Evolutionary conservation across 805 yeast genomes (phyloP), one percentile per base, ranked within the genome.

Genomic region (Candida orba): DNA sequence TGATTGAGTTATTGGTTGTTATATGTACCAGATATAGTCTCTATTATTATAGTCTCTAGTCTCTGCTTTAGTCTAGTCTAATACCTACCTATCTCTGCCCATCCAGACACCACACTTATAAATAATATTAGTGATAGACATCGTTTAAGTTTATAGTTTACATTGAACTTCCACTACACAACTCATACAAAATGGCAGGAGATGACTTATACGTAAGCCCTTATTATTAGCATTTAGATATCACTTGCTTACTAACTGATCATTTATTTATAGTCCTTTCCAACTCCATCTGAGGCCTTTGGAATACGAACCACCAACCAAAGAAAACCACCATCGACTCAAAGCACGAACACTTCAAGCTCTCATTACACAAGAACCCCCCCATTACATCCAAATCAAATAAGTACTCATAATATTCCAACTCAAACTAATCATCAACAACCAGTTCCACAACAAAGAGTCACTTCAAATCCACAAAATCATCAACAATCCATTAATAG

Each of bases 281-380:
- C 63, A 8, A 58, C 63, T 5, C 63, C 63, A 1, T 51, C 56
- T 3, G 59, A 57, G 36, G 62, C 63, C 13, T 58, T 56, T 49
- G 60, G 60, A 1, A 44, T 40, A 15, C 43, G 53, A 34, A 41
- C 36, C 46, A 46, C 17, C 12, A 33, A 38, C 24, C 48, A 46
- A 17, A 44, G 52, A 30, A 47, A 48, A 34, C 36, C 22, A 30
- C 40, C 24, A 27, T 8, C 34, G 22, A 20, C 22, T 20, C 22
- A 20, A 8, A 32, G 34, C 9, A 4, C 44, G n/a, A 27, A 27
- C 29, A 9, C 29, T 10, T 27, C 22, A 20, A 5, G 22, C 5
- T 20, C 29, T 27, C 12, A 27, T 8, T 35, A 38, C 7, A 30
- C 34, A 12, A 18, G 47, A 25, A 29, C 25, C 8, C 46, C 43